Evolutionary conservation across 768 basidiomycete species (phyloP), one percentile per base, ranked within the genome.

Genomic region (Kwoniella pini): DNA sequence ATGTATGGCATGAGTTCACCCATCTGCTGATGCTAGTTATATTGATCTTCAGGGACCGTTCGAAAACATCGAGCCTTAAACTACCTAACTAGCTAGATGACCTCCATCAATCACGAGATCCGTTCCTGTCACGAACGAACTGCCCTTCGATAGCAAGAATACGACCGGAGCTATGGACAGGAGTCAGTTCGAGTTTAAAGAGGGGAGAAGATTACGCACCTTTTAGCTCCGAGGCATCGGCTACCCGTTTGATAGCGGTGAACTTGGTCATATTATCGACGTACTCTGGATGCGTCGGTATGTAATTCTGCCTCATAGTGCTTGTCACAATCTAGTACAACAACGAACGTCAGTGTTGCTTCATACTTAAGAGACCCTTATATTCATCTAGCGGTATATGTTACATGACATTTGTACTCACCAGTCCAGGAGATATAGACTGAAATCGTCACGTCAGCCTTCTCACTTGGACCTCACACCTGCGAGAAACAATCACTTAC

Each of bases 51-150:
- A 17, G 21, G 17, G 42, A 9, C 0, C 13, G 42, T 10, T 44
- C 19, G 15, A 13, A 28, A 2, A 13, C 45, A 13, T 46, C 1
- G 2, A 13, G 1, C 9, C 12, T 22, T 46, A 1, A 24, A 19
- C 27, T 2, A 13, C 26, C 27, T 10, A 13, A 46, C 22, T 36
- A 9, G 74, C 71, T 2, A 69, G 67, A 49, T 75, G 74, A 11
- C 74, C 74, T n/a, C 74, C 74, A 43, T 76, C 75, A 15, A 74
- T 66, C 30, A 71, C 26, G 4, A 71, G 33, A 43, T 77, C 76
- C 33, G 74, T 65, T 11, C 79, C 79, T 21, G 75, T 79, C 55
- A 71, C 71, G 64, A 72, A 80, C 21, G 72, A 71, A 24, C 69
- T 70, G 2, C 77, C 79, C 22, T 77, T 66, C n/a, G 65, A 68